A percentile compares a stretch with the other conserved stretches of the same genome.
phyloP scores from a whole-genome alignment of 73 alveolate genomes.

The Paramecium biaurelia region DNA sequence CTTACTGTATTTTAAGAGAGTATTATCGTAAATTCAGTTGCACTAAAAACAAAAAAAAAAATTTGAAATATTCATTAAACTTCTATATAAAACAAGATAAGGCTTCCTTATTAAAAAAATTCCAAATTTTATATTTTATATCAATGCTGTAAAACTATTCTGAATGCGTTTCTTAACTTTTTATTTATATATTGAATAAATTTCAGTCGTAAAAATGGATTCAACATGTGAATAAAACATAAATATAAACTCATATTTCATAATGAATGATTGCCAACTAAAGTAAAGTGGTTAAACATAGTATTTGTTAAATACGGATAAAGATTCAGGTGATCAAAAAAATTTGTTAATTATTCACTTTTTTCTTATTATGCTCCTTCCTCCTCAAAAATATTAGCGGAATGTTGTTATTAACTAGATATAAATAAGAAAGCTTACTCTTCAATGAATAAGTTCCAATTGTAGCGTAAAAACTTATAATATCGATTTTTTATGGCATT shows the following conservation, averaged over 20 bases:
- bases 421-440: not conserved
- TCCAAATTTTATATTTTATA: not conserved
- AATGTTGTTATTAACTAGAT: not conserved
- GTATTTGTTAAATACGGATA: not conserved
- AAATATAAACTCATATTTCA: not conserved
- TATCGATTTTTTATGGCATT: not conserved
- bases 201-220: not conserved
- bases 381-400: not conserved
- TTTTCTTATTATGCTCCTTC: not conserved
- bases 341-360: not conserved
- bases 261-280: not conserved
- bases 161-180: conserved; percentile 21
- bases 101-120: not conserved
- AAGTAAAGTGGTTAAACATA: not conserved
- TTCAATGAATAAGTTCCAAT: not conserved
- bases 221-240: not conserved
- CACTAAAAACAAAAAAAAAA: not conserved
- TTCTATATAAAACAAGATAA: not conserved
- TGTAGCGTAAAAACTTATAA: not conserved
- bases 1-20: not conserved
- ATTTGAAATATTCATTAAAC: not conserved
- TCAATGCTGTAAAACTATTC: not conserved
- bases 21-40: not conserved
- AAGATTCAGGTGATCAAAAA: not conserved
- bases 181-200: not conserved